A percentile compares a stretch with the other conserved stretches of the same genome.
These are phyloP conservation scores for Dentipellis fragilis DNA, from an alignment of 768 basidiomycete genomes.

Conservation along the genomic window DNA sequence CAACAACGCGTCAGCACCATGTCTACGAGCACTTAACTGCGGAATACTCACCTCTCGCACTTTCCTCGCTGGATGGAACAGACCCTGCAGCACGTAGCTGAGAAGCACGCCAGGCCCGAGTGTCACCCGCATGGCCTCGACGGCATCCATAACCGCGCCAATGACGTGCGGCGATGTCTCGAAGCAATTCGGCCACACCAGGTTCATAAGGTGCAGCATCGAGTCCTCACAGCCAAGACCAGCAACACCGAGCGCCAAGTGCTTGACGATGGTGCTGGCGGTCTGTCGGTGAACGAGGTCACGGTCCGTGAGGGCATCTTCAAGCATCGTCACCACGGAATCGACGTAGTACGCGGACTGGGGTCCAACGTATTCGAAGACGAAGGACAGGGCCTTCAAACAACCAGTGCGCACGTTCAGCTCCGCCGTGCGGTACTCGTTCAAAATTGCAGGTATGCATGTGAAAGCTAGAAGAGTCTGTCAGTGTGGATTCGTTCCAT, in stretches of 20 bases:
- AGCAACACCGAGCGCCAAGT: slow-evolving; percentile 91
- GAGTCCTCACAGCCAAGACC: slow-evolving; percentile 98
- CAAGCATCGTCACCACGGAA: slow-evolving; percentile 95
- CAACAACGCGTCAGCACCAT: slow-evolving; percentile 23
- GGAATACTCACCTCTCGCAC: slow-evolving; percentile 69
- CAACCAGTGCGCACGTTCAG: slow-evolving; percentile 98
- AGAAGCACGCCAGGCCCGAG: slow-evolving; percentile 89
- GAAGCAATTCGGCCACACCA: slow-evolving; percentile 99
- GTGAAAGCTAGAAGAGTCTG: slow-evolving; percentile 62
- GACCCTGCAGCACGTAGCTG: slow-evolving; percentile 86
- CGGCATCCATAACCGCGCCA: slow-evolving; percentile 94
- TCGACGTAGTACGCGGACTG: slow-evolving; percentile 96
- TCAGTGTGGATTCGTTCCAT: slow-evolving; percentile 1
- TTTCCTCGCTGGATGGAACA: slow-evolving; percentile 96
- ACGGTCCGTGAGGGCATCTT: slow-evolving; percentile 95
- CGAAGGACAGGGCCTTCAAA: slow-evolving; percentile 95
- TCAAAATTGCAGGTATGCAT: slow-evolving; percentile 96
- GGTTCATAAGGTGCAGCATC: slow-evolving; percentile 94
- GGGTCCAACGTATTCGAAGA: slow-evolving; percentile 97
- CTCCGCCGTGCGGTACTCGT: slow-evolving; percentile 97
- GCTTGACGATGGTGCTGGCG: slow-evolving; percentile 96
- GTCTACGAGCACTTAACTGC: slow-evolving; percentile 12
- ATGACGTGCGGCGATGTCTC: slow-evolving; percentile 98
- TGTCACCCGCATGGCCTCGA: slow-evolving; percentile 95
- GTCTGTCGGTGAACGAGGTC: slow-evolving; percentile 98